phyloP scores from a whole-genome alignment of 1,284 basidiomycete species.

The Mycosarcoma maydis region DNA sequence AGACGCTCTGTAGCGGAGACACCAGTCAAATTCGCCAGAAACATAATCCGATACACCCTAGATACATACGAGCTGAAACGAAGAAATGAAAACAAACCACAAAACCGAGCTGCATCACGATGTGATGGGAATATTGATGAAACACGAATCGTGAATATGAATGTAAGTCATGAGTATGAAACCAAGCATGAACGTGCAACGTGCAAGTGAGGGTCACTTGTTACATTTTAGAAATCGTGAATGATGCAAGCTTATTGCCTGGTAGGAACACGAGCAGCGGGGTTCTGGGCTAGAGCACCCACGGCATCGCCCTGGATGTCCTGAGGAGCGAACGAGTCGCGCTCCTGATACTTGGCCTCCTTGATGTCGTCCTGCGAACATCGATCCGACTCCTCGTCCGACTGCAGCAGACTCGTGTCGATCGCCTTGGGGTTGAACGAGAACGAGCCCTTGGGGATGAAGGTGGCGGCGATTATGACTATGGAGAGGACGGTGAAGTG shows the following conservation, averaged over 20 bases:
- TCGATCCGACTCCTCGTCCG: conserved; percentile 46
- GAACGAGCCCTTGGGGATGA: conserved; percentile 66
- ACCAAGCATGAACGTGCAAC: too few species aligned
- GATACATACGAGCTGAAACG: background rate
- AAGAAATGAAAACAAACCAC: background rate
- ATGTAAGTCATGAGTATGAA: too few species aligned
- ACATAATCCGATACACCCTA: background rate
- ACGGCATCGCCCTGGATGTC: conserved; percentile 40
- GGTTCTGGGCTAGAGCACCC: conserved; percentile 45
- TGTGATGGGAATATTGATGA: background rate
- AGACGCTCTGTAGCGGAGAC: too few species aligned
- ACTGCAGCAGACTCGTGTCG: conserved; percentile 42
- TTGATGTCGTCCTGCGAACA: conserved; percentile 30
- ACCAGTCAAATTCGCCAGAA: background rate
- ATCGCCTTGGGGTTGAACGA: conserved; percentile 66
- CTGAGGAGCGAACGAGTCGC: conserved; percentile 40
- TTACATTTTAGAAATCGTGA: too few species aligned
- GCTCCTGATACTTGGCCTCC: conserved; percentile 44
- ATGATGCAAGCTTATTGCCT: background rate
- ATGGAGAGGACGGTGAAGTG: conserved; percentile 66
- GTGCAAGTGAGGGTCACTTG: too few species aligned
- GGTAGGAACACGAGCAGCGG: conserved; percentile 36
- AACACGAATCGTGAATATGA: too few species aligned
- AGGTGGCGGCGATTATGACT: conserved; percentile 66
- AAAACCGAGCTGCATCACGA: background rate